Evolutionary conservation across 768 basidiomycete species (phyloP).

Genomic region (Mycena filopes): DNA sequence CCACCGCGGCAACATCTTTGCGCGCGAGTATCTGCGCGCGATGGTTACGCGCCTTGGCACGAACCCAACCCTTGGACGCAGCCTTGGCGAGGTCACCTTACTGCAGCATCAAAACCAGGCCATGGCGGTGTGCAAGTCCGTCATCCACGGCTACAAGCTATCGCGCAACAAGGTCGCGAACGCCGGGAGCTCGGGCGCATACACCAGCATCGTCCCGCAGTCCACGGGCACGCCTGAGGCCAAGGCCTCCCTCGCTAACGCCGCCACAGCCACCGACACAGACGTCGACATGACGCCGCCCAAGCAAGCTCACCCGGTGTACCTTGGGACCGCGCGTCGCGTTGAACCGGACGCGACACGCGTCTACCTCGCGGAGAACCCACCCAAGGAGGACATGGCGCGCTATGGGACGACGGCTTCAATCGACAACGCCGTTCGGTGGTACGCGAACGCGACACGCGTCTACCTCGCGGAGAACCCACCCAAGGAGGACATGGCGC

Average conservation of each 20-base stretch:
- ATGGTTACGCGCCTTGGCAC: neutral
- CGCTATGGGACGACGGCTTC: too few relatives aligned
- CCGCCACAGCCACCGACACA: too few relatives aligned
- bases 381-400: neutral
- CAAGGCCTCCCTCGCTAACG: neutral
- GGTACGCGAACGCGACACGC: neutral
- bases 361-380: neutral
- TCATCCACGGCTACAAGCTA: neutral
- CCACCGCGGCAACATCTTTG: slow-evolving; percentile 21
- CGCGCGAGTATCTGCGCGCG: neutral
- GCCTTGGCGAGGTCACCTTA: neutral
- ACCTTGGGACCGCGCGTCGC: too few relatives aligned
- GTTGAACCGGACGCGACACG: neutral
- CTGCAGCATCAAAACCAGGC: neutral
- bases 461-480: neutral
- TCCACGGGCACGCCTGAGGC: neutral
- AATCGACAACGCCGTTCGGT: too few relatives aligned
- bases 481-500: neutral
- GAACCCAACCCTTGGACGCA: neutral
- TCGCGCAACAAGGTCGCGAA: neutral
- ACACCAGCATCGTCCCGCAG: neutral
- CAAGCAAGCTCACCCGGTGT: too few relatives aligned
- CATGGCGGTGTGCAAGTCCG: neutral
- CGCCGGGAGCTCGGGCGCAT: neutral
- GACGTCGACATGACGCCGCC: too few relatives aligned